Evolutionary conservation across 2,329 filamentous ascomycete species (phyloP), one percentile per base, ranked within the genome.

Genomic region (Alternaria sp.): DNA sequence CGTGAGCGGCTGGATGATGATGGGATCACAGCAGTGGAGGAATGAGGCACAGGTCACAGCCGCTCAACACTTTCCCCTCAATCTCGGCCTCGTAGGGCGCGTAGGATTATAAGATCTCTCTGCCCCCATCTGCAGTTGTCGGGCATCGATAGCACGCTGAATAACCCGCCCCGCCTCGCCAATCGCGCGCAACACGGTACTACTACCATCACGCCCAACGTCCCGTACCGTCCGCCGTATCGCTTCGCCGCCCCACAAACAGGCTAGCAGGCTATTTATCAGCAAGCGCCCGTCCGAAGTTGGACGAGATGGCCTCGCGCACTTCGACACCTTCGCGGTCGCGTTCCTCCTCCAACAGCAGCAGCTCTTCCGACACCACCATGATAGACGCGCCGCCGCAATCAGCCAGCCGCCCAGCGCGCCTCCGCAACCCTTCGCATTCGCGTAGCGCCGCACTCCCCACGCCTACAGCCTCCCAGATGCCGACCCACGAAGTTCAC

Each of bases 351-450:
- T 72, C 73, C 9, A 66, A 60, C 47, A 75, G 71, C 67, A 75
- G 70, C 66, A 67, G 57, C 60, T 73, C 73, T 19, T 77, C 75
- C 13, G 74, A 78, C 60, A 74, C 73, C 15, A 74, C 74, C 59
- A 79, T 78, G 76, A 74, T 73, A 58, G 73, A 78, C 61, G 71
- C 71, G 19, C 73, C 76, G 2, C 69, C 72, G 11, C 71, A 59
- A 44, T 68, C 55, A n/a, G 65, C 65, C 32, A 71, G 70, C 44
- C 68, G 69, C 19, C 75, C 75, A 32, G 70, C 69, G 11, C 76
- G 71, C 32, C 71, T 71, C 28, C 75, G 75, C 52, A 70, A 73
- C 47, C 60, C 69, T 5, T 74, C 71, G 11, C 65, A 67, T 54
- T 64, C 71, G 11, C 65, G 67, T 54, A 65, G 58, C 59, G 58